Conservation (phyloP, 768 basidiomycete genomes). For the Cantharellus cinnabarinus region DNA sequence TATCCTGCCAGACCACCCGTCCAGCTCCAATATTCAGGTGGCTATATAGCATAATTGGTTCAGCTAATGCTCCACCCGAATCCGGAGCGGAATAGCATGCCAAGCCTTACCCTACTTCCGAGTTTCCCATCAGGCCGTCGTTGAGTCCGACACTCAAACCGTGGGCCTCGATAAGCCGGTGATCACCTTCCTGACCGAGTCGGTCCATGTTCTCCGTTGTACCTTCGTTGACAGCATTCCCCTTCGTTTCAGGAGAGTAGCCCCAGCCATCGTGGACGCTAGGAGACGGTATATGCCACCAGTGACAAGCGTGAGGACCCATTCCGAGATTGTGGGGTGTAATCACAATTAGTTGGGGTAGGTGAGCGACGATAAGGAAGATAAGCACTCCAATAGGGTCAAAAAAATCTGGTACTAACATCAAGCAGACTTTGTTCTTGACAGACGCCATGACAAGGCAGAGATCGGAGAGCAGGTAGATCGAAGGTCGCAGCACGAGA, state of each 20-base stretch:
- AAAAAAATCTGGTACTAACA: conserved; percentile 27
- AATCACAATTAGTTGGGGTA: background rate
- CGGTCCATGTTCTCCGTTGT: conserved; percentile 78
- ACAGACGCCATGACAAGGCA: conserved; percentile 19
- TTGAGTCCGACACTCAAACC: conserved; percentile 82
- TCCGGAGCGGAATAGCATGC: background rate
- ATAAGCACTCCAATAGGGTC: background rate
- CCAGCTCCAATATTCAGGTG: conserved; percentile 93
- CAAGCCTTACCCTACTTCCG: conserved; percentile 71
- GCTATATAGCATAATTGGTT: conserved; percentile 19
- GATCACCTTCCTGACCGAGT: conserved; percentile 56
- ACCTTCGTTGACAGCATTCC: conserved; percentile 75
- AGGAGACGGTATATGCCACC: background rate
- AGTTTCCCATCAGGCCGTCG: conserved; percentile 95
- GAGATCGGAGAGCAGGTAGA: no score
- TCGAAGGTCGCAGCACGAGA: no score
- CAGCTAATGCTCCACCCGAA: background rate
- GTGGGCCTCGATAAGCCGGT: conserved; percentile 57
- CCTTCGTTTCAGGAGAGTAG: conserved; percentile 37
- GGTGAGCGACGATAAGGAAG: background rate
- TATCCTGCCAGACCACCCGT: conserved; percentile 93
- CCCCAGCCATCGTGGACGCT: conserved; percentile 98
- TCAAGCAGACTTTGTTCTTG: conserved; percentile 81
- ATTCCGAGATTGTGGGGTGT: background rate
- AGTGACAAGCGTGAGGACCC: background rate